Evolutionary conservation across 352 stramenopile genomes (phyloP).

Genomic region (Phytopythium sindhum): DNA sequence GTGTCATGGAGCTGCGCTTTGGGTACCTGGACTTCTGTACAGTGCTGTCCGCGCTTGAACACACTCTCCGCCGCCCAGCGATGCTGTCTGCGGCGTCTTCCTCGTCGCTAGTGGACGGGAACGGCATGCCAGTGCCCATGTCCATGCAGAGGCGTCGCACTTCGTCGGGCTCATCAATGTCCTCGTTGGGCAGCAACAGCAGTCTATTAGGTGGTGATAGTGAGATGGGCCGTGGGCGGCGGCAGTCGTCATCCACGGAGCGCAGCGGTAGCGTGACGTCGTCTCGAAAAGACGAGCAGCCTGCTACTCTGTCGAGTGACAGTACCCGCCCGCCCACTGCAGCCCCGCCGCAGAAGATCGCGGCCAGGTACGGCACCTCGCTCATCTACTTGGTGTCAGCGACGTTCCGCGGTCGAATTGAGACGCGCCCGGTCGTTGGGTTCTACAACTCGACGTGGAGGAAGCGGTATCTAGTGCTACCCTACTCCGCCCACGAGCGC

Average conservation of each 20-base stretch:
- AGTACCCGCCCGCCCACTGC: neutral
- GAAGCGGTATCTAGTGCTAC: conserved; percentile 80
- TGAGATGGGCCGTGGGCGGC: conserved; percentile 18
- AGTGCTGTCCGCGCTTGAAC: conserved; percentile 52
- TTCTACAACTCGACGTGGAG: conserved; percentile 80
- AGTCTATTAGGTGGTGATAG: conserved; percentile 22
- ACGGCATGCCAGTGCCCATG: conserved; percentile 5
- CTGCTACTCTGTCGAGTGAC: neutral
- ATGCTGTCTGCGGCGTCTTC: neutral
- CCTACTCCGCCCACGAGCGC: conserved; percentile 65
- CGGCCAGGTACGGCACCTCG: conserved; percentile 57
- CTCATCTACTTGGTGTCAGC: conserved; percentile 74
- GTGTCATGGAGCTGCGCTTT: conserved; percentile 77
- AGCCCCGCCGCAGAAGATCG: conserved; percentile 20
- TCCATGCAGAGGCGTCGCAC: conserved; percentile 28
- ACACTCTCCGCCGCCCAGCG: conserved; percentile 41
- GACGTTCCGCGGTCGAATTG: conserved; percentile 67
- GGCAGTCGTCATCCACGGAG: conserved; percentile 19
- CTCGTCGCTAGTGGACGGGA: neutral
- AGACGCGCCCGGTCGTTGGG: conserved; percentile 67
- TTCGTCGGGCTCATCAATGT: conserved; percentile 52
- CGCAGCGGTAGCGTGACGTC: conserved; percentile 8
- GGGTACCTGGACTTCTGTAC: conserved; percentile 83
- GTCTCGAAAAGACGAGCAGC: conserved; percentile 7
- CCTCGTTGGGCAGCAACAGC: conserved; percentile 29